Evolutionary conservation across 176 grass and related monocot genomes (phyloP), one percentile per base, ranked within the genome.

Genomic region (Alopecurus myosuroides): DNA sequence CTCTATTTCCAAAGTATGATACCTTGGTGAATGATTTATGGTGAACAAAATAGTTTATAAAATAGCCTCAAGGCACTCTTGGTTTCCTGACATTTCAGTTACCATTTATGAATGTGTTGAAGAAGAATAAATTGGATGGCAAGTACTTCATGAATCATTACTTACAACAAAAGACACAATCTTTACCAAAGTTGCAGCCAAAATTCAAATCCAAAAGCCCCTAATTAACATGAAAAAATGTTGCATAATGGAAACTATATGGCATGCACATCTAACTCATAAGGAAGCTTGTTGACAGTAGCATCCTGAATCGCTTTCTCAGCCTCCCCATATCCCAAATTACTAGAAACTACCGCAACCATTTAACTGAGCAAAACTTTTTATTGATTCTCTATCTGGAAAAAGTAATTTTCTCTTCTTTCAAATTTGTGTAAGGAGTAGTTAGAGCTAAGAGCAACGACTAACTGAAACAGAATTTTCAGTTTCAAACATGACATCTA

Each of bases 1-100:
- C 53, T 53, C 51, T 83, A 57, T 84, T 48, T 60, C 52, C 31
- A 74, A 75, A 74, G 44, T 62, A 58, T 58, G 68, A 42, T 44
- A 73, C 11, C 82, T 33, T 35, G 11, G 37, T 62, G 50, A 79
- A 44, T 78, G 61, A 33, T n/a, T n/a, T n/a, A n/a, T 45, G 46
- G 79, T 72, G 74, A 88, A 83, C 63, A 78, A 74, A 84, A 45
- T 62, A 74, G 76, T 62, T 52, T 62, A 33, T 44, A 33, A 72
- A 57, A 52, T 67, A 66, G 41, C 67, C 31, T 77, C 37, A 46
- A 82, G n/a, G 39, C 50, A 88, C 73, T 57, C 62, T 70, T 65
- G 61, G 13, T 45, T 60, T 81, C 71, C 22, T 46, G 25, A 42
- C 40, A 17, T 63, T 75, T 74, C 44, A 63, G 22, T 82, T 82